Conservation (phyloP, 352 stramenopile species). For the Phytophthora sp. region DNA sequence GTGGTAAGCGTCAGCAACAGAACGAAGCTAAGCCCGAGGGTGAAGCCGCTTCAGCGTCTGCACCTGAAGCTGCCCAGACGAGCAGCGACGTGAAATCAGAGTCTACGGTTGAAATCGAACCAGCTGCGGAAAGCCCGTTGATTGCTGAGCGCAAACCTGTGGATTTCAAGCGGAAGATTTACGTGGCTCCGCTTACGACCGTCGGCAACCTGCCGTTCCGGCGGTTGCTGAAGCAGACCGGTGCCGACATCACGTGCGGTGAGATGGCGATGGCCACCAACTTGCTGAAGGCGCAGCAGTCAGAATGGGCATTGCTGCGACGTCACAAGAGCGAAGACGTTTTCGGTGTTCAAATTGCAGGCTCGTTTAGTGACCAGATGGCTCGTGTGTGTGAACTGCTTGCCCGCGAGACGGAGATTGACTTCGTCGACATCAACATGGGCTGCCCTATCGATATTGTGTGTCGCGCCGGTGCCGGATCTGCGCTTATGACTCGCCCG, state of each 20-base stretch:
- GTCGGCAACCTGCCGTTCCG: constrained; percentile 99
- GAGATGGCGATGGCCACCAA: constrained; percentile 98
- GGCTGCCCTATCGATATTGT: constrained; percentile 99
- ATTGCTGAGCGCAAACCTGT: constrained; percentile 89
- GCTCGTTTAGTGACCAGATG: constrained; percentile 93
- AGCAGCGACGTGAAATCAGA: constrained; percentile 3
- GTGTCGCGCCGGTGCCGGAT: constrained; percentile 87
- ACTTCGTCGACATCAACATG: constrained; percentile 99
- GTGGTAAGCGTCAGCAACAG: constrained; percentile 40
- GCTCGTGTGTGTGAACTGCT: constrained; percentile 93
- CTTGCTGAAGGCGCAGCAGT: constrained; percentile 93
- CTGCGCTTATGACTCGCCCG: constrained; percentile 94
- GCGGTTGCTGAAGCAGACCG: constrained; percentile 96
- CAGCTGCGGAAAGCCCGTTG: constrained; percentile 50
- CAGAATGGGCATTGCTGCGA: constrained; percentile 97
- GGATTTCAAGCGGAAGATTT: constrained; percentile 98
- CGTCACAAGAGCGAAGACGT: constrained; percentile 97
- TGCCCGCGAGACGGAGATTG: constrained; percentile 91
- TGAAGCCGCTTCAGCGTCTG: not conserved
- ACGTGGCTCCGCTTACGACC: constrained; percentile 98
- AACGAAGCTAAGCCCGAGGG: constrained; percentile 7
- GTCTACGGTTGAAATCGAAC: constrained; percentile 22
- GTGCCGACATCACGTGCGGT: constrained; percentile 99
- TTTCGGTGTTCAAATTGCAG: constrained; percentile 98
- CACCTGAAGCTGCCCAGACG: not conserved